Evolutionary conservation across 1,139 yeast genomes (phyloP), one percentile per base, ranked within the genome.

Genomic region (Protomyces inouyei): DNA sequence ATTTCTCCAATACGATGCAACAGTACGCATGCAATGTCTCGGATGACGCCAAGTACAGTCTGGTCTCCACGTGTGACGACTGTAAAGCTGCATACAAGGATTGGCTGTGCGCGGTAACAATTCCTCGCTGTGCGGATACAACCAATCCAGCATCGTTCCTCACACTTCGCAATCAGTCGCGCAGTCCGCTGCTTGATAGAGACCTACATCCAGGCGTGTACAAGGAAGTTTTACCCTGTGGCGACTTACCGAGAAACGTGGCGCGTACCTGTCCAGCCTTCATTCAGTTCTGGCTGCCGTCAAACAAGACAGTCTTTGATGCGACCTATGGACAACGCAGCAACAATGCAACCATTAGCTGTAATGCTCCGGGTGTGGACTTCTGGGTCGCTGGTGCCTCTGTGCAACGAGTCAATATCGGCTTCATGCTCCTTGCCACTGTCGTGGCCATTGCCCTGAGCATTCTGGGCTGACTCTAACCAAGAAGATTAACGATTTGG

Each of bases 81-180:
- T 93, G 98, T 73, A 81, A 82, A 0, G 71, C 74, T 2, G 80
- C 93, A 1, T 93, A 93, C 74, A 85, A 84, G 71, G 81, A 86
- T 71, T 93, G 98, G 98, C 79, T 93, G 21, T 93, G 98, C 76
- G 82, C 96, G 0, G 90, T 89, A 3, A 80, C 91, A 0, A 88
- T 93, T n/a, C 98, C 98, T 0, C 78, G 98, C 43, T 93, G 98
- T 71, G 80, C 87, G 0, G 80, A 78, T 10, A 18, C 52, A 14
- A 61, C 61, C 18, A 46, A 53, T 25, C 52, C 54, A 1, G 64
- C 56, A 21, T 40, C 54, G 14, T 48, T 25, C 18, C 53, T 56
- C 64, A 73, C 75, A 73, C 78, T 87, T 0, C 72, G 74, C 0
- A 74, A 81, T 37, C 73, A 79, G 4, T 85, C 89, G 8, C 79